Evolutionary conservation across 1,284 basidiomycete species (phyloP).

Genomic region (Ceratobasidium sp.): DNA sequence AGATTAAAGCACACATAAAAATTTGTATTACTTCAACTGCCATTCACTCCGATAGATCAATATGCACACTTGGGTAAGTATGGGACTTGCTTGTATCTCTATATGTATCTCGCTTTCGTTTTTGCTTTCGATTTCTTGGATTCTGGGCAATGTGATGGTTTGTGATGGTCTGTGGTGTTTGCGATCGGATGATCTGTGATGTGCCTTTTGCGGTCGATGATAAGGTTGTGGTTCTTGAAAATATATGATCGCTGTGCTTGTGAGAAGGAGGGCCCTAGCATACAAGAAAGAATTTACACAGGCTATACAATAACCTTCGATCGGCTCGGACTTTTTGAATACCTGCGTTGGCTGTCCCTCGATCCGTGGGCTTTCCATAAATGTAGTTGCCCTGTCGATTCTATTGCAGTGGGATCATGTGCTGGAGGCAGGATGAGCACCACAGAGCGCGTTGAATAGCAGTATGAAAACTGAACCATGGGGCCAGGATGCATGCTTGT

Average conservation of each 20-base stretch:
- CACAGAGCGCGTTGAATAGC: too few relatives aligned
- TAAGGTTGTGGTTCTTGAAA: background rate
- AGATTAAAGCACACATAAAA: background rate
- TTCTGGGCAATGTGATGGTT: background rate
- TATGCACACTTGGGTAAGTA: background rate
- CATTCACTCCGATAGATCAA: background rate
- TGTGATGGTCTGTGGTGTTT: background rate
- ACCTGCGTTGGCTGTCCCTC: background rate
- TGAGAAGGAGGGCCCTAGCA: background rate
- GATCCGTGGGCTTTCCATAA: background rate
- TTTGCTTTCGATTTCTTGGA: conserved; percentile 9
- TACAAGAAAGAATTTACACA: too few relatives aligned
- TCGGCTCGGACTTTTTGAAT: background rate
- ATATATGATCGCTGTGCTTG: background rate
- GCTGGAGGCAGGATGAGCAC: background rate
- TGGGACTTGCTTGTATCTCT: conserved; percentile 3
- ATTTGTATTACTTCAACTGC: background rate
- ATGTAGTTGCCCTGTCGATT: background rate
- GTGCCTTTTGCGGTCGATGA: background rate
- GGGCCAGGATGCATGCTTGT: too few relatives aligned
- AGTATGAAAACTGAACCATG: too few relatives aligned
- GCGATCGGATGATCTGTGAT: background rate
- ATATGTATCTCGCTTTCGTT: conserved; percentile 1
- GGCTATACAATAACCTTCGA: too few relatives aligned
- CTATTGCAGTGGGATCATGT: background rate